phyloP scores from a whole-genome alignment of 2,329 filamentous ascomycete species.

The Clonostachys solani region DNA sequence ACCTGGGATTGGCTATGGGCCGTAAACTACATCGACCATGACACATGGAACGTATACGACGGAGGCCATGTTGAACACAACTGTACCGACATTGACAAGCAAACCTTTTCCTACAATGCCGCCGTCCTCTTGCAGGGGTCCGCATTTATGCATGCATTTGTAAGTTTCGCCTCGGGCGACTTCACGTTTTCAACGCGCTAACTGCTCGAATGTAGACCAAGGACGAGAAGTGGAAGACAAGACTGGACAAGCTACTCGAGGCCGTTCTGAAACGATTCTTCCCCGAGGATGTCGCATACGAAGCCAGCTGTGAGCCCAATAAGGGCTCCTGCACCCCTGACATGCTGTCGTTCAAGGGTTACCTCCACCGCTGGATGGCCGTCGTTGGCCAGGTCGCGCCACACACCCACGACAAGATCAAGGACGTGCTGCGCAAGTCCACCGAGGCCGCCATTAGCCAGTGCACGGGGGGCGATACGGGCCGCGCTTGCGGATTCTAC shows the following conservation, averaged over 20 bases:
- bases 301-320: constrained; percentile 61
- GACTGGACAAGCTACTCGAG: constrained; percentile 53
- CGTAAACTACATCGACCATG: constrained; percentile 42
- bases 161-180: constrained; percentile 10
- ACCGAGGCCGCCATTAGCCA: constrained; percentile 42
- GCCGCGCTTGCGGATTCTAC: constrained; percentile 36
- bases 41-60: constrained; percentile 51
- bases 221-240: constrained; percentile 49
- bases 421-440: constrained; percentile 38
- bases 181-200: too few species aligned
- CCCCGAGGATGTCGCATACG: constrained; percentile 48
- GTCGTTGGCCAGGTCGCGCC: constrained; percentile 44
- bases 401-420: constrained; percentile 35
- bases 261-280: constrained; percentile 50
- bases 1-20: constrained; percentile 61
- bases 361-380: constrained; percentile 46
- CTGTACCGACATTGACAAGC: constrained; percentile 40
- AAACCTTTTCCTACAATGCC: constrained; percentile 67
- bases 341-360: constrained; percentile 54
- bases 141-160: constrained; percentile 41
- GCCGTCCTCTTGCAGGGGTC: constrained; percentile 61
- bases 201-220: constrained; percentile 47
- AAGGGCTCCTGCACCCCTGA: constrained; percentile 49
- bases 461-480: constrained; percentile 30
- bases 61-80: constrained; percentile 31